Base-by-base conservation (phyloP, 1,284 basidiomycete species). In the Lentinula novae-zelandiae region DNA sequence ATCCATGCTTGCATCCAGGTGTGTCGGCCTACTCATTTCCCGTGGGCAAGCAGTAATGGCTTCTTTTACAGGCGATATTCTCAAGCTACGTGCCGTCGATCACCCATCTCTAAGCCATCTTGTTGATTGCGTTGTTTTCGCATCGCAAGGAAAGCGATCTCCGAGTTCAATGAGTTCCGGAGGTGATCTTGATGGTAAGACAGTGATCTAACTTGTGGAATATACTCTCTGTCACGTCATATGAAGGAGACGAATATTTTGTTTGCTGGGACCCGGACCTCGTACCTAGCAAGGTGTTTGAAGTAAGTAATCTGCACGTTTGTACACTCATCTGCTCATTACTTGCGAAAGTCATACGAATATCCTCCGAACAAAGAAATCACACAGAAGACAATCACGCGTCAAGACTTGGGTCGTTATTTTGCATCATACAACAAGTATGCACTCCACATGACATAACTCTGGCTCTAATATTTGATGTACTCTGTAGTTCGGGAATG, bases 81-180 rank as follows among this genome's bases (percentile, higher is more conserved):
- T 88, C 55, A 88, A 87, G 66, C 73, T 87, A 0, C 74, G 84
- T 17, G 86, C 85, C 0, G 84, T 82, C 0, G 67, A 81, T 56
- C 73, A 82, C 63, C 74, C 77, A 3, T 69, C 73, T 27, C 69
- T 87, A 13, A 68, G 75, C 2, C 85, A 87, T 66, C 76, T 88
- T 0, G 77, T 84, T 0, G 86, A 88, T 61, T 88, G 86, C 63
- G 73, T 88, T 10, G 85, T 88, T 0, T 88, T 88, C 64, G 80
- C 86, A 1, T 79, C 80, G 0, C 79, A 80, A n/a, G 85, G 84
- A 12, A 80, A 79, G 40, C 79, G 83, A 55, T 78, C 86, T 17
- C 85, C 85, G 6, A 85, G 86, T 8, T 81, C 85, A 0, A 87
- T 87, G 85, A 86, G 82, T 53, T 86, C 84, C 54, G 86, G 86